Evolutionary conservation across 1,284 basidiomycete genomes (phyloP), one percentile per base, ranked within the genome.

Genomic region (Wolfiporia cocos): DNA sequence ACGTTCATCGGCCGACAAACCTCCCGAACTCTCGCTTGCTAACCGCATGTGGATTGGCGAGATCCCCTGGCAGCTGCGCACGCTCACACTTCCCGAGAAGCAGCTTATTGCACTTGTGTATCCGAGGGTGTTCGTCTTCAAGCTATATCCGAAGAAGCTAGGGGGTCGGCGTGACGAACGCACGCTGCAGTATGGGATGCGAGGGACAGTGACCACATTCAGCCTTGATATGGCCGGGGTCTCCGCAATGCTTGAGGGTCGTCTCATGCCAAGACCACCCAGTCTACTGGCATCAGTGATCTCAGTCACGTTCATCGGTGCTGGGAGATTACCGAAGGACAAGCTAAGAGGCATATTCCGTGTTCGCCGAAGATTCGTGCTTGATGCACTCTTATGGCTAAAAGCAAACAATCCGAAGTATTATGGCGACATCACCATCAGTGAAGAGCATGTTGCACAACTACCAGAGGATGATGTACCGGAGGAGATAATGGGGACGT

Each of bases 361-460:
- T 17, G 56, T 62, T 10, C 41, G 55, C 4, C 46, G 56, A 4
- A 20, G 42, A 0, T 22, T 41, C 14, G 54, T 63, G 2, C 22
- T 7, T 1, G 38, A 42, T 4, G 58, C 59, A 3, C 43, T 52
- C 11, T 24, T 26, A 5, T 50, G 52, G 47, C 35, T 70, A 30
- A 64, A 65, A 36, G 30, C 14, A 2, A 55, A 68, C 43, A 69
- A 70, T 46, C n/a, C n/a, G n/a, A 47, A 58, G 4, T 69, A 67
- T 36, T 54, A 55, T 34, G 41, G 46, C 0, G 53, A 63, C 31
- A 59, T 69, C 9, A 35, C 48, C 1, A 62, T 71, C 4, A 49
- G 46, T 9, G 37, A 53, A 11, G 44, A 45, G 3, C 41, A 50
- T 0, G 29, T 70, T 2, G 12, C 10, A 2, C 19, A 29, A 2